Evolutionary conservation across 495 filamentous ascomycete species (phyloP).

Genomic region (Platismatia glauca): DNA sequence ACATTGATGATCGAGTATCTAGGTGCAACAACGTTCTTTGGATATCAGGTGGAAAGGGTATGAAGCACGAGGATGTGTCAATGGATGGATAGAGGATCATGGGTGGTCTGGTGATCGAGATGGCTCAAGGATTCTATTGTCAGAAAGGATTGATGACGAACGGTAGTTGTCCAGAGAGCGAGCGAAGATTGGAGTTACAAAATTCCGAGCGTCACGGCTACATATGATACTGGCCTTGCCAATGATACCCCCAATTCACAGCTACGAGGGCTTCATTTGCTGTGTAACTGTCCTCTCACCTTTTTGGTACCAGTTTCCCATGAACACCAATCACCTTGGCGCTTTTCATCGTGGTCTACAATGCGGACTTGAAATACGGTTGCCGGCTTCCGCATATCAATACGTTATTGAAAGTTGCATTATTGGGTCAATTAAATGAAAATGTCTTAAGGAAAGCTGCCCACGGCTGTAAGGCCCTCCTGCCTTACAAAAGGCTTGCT

Average conservation of each 20-base stretch:
- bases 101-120: neutral
- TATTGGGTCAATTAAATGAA: neutral
- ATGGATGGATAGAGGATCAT: slow-evolving; percentile 29
- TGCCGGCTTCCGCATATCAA: neutral
- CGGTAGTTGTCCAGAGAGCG: neutral
- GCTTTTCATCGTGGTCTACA: neutral
- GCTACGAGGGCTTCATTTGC: neutral
- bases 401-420: neutral
- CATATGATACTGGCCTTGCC: neutral
- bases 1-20: slow-evolving; percentile 22
- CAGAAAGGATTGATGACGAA: neutral
- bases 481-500: neutral
- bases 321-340: neutral
- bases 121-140: neutral
- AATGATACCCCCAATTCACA: slow-evolving; percentile 6
- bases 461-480: neutral
- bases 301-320: neutral
- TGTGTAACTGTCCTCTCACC: neutral
- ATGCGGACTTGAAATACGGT: neutral
- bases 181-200: neutral
- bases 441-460: neutral
- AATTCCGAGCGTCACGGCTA: slow-evolving; percentile 1
- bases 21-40: slow-evolving; percentile 96
- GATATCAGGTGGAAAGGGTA: slow-evolving; percentile 57
- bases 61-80: slow-evolving; percentile 48